These are phyloP conservation scores for Xylariomycetidae sp. DNA, from an alignment of 2,329 filamentous ascomycete species.

Conservation along the genomic window DNA sequence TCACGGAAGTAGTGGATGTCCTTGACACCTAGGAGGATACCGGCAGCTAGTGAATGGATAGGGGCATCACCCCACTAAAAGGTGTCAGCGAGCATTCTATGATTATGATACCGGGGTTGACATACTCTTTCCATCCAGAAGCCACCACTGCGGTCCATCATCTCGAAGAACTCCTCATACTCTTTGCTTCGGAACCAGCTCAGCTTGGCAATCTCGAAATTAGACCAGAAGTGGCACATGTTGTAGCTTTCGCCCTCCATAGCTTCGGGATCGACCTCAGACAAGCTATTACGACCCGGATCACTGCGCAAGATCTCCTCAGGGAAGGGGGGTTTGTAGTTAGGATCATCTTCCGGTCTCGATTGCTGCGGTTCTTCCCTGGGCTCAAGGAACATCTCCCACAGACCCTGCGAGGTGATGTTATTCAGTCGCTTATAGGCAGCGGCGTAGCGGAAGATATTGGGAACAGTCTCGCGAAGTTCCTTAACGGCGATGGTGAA, in stretches of 20 bases:
- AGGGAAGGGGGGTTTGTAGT: slow-evolving; percentile 64
- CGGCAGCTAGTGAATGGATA: slow-evolving; percentile 94
- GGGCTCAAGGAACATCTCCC: slow-evolving; percentile 97
- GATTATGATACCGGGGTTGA: slow-evolving; percentile 7
- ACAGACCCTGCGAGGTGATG: slow-evolving; percentile 83
- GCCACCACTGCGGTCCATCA: slow-evolving; percentile 96
- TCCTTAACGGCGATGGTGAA: slow-evolving; percentile 99
- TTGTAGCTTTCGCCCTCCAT: slow-evolving; percentile 99
- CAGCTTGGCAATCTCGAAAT: slow-evolving; percentile 94
- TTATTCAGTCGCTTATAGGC: slow-evolving; percentile 94
- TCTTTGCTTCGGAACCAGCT: slow-evolving; percentile 96
- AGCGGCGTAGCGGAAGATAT: slow-evolving; percentile 98
- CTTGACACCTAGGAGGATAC: slow-evolving; percentile 71
- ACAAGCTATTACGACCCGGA: slow-evolving; percentile 63
- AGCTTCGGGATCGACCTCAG: slow-evolving; percentile 79
- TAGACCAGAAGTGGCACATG: slow-evolving; percentile 99
- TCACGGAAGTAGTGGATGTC: slow-evolving; percentile 99
- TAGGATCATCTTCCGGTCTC: slow-evolving; percentile 56
- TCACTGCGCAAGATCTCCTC: slow-evolving; percentile 79
- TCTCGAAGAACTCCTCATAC: slow-evolving; percentile 96
- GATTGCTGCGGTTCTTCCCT: slow-evolving; percentile 54
- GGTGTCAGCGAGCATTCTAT: slow-evolving; percentile 28
- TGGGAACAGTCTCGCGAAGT: slow-evolving; percentile 93
- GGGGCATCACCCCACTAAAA: slow-evolving; percentile 93
- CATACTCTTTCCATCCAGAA: slow-evolving; percentile 98